These are phyloP conservation scores for Sugiyamaella qingdaonensis DNA, from an alignment of 805 yeast genomes.

Conservation along the genomic window DNA sequence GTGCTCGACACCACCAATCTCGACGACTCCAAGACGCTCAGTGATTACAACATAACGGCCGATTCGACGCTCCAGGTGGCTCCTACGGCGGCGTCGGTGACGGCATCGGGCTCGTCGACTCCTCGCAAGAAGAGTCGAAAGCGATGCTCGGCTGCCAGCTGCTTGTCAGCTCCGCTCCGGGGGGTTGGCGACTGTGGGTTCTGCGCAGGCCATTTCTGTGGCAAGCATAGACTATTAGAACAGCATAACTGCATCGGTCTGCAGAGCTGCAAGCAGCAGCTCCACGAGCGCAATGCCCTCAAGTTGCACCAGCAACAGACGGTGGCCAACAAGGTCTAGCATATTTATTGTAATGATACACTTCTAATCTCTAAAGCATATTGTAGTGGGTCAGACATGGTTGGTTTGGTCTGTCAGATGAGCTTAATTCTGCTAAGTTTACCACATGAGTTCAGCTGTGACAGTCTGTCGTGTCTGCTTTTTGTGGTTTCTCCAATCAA, in stretches of 20 bases:
- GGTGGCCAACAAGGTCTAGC: constrained; percentile 61
- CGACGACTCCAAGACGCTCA: constrained; percentile 30
- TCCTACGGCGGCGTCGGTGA: neutral
- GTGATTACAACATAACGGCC: constrained; percentile 26
- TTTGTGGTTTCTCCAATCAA: too few species aligned
- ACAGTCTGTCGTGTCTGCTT: too few species aligned
- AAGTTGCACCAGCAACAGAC: constrained; percentile 83
- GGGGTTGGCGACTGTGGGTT: constrained; percentile 78
- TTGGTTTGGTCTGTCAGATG: too few species aligned
- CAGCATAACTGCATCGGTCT: constrained; percentile 78
- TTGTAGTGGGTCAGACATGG: neutral
- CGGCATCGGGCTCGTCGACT: constrained; percentile 21
- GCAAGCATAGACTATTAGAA: constrained; percentile 81
- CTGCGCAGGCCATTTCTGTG: constrained; percentile 81
- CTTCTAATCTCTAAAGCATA: constrained; percentile 12
- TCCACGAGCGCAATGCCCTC: constrained; percentile 80
- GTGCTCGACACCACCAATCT: constrained; percentile 28
- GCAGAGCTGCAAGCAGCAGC: constrained; percentile 72
- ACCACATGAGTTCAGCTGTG: too few species aligned
- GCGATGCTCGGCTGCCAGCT: constrained; percentile 50
- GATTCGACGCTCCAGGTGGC: constrained; percentile 26
- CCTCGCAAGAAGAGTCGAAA: constrained; percentile 35
- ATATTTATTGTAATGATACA: constrained; percentile 4
- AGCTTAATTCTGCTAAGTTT: too few species aligned
- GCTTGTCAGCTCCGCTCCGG: constrained; percentile 60